Evolutionary conservation across 805 yeast species (phyloP), one percentile per base, ranked within the genome.

Genomic region (Tetrapisispora pingtungensis): DNA sequence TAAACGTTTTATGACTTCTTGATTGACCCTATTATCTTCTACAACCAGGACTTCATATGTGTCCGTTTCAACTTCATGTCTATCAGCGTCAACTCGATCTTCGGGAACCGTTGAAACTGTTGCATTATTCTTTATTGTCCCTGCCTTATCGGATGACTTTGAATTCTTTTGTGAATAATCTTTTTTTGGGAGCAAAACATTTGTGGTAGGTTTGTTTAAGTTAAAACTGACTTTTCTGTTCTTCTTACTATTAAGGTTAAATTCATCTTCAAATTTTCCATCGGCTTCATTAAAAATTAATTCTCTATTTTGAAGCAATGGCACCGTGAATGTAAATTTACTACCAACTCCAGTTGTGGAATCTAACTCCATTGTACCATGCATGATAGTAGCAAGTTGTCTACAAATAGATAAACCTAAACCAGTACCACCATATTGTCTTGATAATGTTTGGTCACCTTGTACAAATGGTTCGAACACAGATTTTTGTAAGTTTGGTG

Each of bases 381-480:
- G 74, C 97, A 90, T 90, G 78, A 89, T 77, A 31, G 74, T 75
- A 0, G 96, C 96, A 47, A 93, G 74, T 63, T 90, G 97, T 47
- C 86, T 72, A 65, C 97, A 93, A 56, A 90, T 90, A 1, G 81
- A 75, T 36, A 90, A 72, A 1, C 98, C 98, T 40, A 90, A 70
- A 2, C 97, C 98, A 0, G 97, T 93, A 52, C 98, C 98, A 46
- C 97, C 97, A 58, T 84, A 81, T 46, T 89, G 85, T 57, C 95
- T 73, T 5, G 95, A 84, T 24, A 87, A 70, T 0, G 96, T 87
- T 62, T 88, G 96, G 58, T 90, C 97, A 43, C 97, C 98, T 66
- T 90, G 98, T 17, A 89, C 88, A 68, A 90, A 90, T 1, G 97
- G 97, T 56, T 93, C 97, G 62, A 90, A 90, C 1, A 90, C 94